A percentile compares a stretch with the other conserved stretches of the same genome.
phyloP scores from a whole-genome alignment of 768 basidiomycete genomes.

The Trametes villosa region DNA sequence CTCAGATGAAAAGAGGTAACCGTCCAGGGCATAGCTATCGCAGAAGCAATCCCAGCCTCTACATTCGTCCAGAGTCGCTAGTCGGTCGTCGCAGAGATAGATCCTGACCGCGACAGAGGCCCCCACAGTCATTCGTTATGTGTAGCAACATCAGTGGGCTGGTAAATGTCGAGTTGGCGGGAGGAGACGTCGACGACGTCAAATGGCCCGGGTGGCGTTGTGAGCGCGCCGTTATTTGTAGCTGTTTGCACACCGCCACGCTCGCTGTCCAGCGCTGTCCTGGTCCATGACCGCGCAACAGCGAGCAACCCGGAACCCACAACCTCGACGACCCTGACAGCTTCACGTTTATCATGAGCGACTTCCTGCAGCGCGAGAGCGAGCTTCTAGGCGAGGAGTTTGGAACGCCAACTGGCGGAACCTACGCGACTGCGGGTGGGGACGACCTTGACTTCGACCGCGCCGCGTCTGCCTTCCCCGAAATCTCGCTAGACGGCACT shows the following conservation, averaged over 20 bases:
- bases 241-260: constrained; percentile 9
- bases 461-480: constrained; percentile 84
- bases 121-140: no score
- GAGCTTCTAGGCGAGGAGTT: constrained; percentile 40
- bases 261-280: no score
- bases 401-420: constrained; percentile 33
- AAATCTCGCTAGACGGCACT: constrained; percentile 75
- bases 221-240: constrained; percentile 6
- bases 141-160: no score
- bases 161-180: neutral
- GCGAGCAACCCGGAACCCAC: neutral
- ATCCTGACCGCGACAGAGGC: no score
- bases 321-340: neutral
- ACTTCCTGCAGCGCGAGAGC: constrained; percentile 42
- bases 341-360: constrained; percentile 31
- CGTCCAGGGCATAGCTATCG: no score
- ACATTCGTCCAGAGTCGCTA: no score
- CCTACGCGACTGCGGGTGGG: constrained; percentile 35
- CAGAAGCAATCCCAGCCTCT: no score
- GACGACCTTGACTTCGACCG: constrained; percentile 81
- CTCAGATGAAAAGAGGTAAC: no score
- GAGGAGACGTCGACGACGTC: neutral
- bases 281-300: no score
- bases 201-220: neutral
- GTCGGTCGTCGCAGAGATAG: no score